A percentile compares a stretch with the other conserved stretches of the same genome.
These are phyloP conservation scores for Xylaria sp. DNA, from an alignment of 2,329 filamentous ascomycete species.

Conservation along the genomic window DNA sequence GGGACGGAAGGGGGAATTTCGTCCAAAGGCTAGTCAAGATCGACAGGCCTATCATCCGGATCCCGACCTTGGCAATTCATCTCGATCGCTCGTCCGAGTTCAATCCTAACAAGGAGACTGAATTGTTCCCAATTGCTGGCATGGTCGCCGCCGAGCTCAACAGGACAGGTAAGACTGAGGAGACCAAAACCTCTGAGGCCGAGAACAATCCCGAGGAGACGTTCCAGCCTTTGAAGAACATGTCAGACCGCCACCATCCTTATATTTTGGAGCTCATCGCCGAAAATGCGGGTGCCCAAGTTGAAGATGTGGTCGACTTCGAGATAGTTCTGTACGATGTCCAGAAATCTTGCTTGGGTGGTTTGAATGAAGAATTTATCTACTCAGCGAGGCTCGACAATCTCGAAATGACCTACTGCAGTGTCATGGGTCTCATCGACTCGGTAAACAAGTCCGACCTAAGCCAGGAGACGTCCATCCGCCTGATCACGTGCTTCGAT, in stretches of 20 bases:
- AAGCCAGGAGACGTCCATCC: conserved; percentile 81
- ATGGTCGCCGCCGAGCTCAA: conserved; percentile 90
- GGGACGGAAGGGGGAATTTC: conserved; percentile 77
- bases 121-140: conserved; percentile 92
- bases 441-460: conserved; percentile 76
- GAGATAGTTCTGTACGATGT: conserved; percentile 98
- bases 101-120: conserved; percentile 95
- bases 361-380: conserved; percentile 92
- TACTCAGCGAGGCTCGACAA: conserved; percentile 97
- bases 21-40: conserved; percentile 89
- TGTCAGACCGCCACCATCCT: conserved; percentile 87
- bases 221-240: conserved; percentile 80
- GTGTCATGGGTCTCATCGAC: conserved; percentile 83
- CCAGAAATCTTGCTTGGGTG: conserved; percentile 88
- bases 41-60: conserved; percentile 87
- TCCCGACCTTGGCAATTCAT: conserved; percentile 94
- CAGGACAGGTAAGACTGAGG: conserved; percentile 67
- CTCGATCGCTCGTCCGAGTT: conserved; percentile 88
- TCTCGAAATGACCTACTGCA: conserved; percentile 95
- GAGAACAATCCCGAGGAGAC: conserved; percentile 57
- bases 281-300: conserved; percentile 75
- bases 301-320: conserved; percentile 86
- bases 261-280: conserved; percentile 88
- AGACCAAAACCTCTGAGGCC: conserved; percentile 52
- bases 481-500: conserved; percentile 94